Evolutionary conservation across 2,329 filamentous ascomycete species (phyloP).

Genomic region (Huntiella abstrusa): DNA sequence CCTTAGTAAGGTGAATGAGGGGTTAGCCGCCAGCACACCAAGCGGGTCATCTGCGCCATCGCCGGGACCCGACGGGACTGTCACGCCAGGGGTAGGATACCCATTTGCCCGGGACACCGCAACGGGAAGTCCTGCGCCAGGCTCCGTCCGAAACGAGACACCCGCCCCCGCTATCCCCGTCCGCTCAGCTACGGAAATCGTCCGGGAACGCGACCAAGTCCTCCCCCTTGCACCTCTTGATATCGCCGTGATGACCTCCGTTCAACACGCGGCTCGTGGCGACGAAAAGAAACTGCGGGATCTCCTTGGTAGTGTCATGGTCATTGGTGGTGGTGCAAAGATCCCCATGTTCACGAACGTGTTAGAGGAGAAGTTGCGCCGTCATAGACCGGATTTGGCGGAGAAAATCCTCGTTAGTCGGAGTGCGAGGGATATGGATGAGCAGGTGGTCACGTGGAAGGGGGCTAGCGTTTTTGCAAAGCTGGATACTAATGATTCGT

Average conservation of each 20-base stretch:
- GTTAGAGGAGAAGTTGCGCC: constrained; percentile 65
- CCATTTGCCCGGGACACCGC: constrained; percentile 29
- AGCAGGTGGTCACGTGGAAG: constrained; percentile 96
- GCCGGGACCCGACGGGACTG: constrained; percentile 58
- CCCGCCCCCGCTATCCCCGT: constrained; percentile 19
- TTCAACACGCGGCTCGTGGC: constrained; percentile 66
- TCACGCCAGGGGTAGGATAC: constrained; percentile 44
- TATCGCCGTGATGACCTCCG: constrained; percentile 73
- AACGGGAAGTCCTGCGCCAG: constrained; percentile 33
- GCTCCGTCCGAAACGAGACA: constrained; percentile 30
- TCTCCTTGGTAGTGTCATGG: constrained; percentile 76
- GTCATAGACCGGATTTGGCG: constrained; percentile 38
- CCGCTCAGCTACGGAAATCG: constrained; percentile 29
- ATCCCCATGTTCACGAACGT: constrained; percentile 61
- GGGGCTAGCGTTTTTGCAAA: constrained; percentile 92
- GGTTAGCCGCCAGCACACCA: constrained; percentile 51
- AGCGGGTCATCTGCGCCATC: constrained; percentile 74
- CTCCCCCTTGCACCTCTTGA: constrained; percentile 73
- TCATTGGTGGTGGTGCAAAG: constrained; percentile 71
- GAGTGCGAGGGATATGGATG: constrained; percentile 82
- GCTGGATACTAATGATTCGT: constrained; percentile 81
- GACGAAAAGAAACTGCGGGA: constrained; percentile 90
- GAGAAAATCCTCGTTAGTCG: constrained; percentile 44
- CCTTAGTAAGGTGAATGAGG: constrained; percentile 46
- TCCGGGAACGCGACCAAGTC: constrained; percentile 57